Base-by-base conservation (phyloP, 2,329 filamentous ascomycete species). In the Teratosphaeriaceae sp. region DNA sequence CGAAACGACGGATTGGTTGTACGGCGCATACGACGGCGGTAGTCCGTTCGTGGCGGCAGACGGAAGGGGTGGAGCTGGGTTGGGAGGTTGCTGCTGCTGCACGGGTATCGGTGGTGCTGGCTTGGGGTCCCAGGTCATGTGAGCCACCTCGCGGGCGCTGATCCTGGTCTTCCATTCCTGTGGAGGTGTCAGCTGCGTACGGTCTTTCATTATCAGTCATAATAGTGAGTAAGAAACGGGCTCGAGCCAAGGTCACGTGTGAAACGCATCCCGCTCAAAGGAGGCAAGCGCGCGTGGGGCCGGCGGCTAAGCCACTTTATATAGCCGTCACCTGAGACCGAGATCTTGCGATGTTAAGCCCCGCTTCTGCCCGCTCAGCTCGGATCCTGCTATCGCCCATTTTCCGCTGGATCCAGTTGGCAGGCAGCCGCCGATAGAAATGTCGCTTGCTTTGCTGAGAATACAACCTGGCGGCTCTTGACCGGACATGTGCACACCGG, bases 91-190 rank as follows among this genome's bases (percentile, higher is more conserved):
- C 27, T 48, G 50, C 58, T 57, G 71, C 31, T 49, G 48, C 56
- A 58, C 70, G 38, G 84, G 83, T 60, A 84, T 47, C 58, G 57
- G 71, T 29, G 51, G 48, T 56, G 58, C 71, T 38, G 84, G 83
- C 61, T 85, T 82, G 33, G 92, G 90, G 62, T 98, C 92, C 92
- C 92, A 98, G 9, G 92, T 90, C 63, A 97, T 96, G 44, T 79
- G 73, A 46, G 92, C 92, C 48, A 97, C 84, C 53, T 84, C 80
- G 52, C 94, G 80, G 54, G 81, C 80, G 1, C 89, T 85, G 26
- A 98, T 76, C 67, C 94, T 96, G 57, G 82, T 76, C 73, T 97
- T 89, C 92, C 92, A 98, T 69, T 83, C 86, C 89, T 97, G 23
- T 13, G 22, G 3, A 36, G 36, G 12, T n/a, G n/a, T n/a, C n/a